Evolutionary conservation across 495 filamentous ascomycete genomes (phyloP).

Genomic region (Penicillium dipodomyicola): DNA sequence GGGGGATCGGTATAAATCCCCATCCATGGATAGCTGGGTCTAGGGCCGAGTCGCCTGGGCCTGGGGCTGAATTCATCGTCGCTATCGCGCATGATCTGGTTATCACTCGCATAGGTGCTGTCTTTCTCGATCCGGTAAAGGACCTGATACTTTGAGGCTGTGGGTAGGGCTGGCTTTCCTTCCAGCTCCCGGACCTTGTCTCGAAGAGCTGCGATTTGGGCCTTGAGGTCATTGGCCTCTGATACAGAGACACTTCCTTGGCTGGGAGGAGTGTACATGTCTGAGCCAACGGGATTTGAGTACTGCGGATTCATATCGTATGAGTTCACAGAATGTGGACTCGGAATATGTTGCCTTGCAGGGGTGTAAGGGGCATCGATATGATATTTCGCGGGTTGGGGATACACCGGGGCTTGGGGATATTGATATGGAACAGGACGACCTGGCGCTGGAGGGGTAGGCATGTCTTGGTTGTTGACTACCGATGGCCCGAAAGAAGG

Average conservation of each 20-base stretch:
- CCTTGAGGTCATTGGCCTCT: constrained; percentile 10
- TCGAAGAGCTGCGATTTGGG: constrained; percentile 9
- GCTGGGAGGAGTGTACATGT: background rate
- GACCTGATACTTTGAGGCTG: constrained; percentile 10
- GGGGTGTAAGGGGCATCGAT: no score
- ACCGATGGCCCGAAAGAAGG: background rate
- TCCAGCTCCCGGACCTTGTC: constrained; percentile 10
- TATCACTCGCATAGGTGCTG: background rate
- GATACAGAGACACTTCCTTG: constrained; percentile 1
- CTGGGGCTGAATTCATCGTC: background rate
- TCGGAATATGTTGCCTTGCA: background rate
- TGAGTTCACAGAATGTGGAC: background rate
- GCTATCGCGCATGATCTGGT: background rate
- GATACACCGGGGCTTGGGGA: background rate
- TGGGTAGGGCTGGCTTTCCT: background rate
- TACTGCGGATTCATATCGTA: background rate
- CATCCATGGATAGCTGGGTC: constrained; percentile 2
- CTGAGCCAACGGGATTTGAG: background rate
- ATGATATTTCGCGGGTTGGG: background rate
- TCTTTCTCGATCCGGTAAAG: constrained; percentile 13
- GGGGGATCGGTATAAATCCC: constrained; percentile 13
- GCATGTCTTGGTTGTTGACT: background rate
- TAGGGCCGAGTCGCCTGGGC: background rate
- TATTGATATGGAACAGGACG: background rate
- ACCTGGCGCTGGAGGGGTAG: background rate